Conservation (phyloP, 2,329 filamentous ascomycete genomes). For the Lasiodiplodia sp. region DNA sequence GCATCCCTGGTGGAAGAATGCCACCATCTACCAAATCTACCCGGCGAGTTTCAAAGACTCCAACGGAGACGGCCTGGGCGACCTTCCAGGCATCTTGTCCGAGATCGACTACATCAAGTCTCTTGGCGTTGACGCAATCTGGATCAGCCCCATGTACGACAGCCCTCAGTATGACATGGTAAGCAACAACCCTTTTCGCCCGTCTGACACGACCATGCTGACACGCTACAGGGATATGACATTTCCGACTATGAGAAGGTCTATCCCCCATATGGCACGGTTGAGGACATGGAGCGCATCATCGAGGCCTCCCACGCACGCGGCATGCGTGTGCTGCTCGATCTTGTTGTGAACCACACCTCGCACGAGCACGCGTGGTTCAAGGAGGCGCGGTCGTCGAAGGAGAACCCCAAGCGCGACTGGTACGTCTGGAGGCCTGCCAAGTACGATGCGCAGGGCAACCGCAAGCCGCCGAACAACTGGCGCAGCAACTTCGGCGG, state of each 20-base stretch:
- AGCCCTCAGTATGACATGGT: constrained; percentile 55
- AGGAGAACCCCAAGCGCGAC: constrained; percentile 58
- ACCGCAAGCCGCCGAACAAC: constrained; percentile 75
- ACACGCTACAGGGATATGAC: constrained; percentile 40
- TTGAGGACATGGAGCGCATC: constrained; percentile 49
- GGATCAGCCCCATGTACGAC: constrained; percentile 44
- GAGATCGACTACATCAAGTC: constrained; percentile 63
- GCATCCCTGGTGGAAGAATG: constrained; percentile 65
- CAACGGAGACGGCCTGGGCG: constrained; percentile 63
- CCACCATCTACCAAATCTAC: constrained; percentile 58
- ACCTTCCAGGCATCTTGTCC: constrained; percentile 65
- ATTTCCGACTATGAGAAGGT: constrained; percentile 50
- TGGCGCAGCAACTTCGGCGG: constrained; percentile 72
- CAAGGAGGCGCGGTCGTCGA: constrained; percentile 60
- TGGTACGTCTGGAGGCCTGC: constrained; percentile 65
- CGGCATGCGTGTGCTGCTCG: constrained; percentile 49
- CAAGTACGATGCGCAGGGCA: constrained; percentile 59
- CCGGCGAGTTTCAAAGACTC: constrained; percentile 68
- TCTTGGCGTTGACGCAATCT: constrained; percentile 43
- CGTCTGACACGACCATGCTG: background rate
- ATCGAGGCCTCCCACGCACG: constrained; percentile 45
- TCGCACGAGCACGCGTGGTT: constrained; percentile 61
- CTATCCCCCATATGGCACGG: constrained; percentile 49
- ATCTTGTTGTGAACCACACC: constrained; percentile 52
- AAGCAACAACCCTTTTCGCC: background rate